Evolutionary conservation across 805 yeast genomes (phyloP).

Genomic region (Candida vartiovaarae): DNA sequence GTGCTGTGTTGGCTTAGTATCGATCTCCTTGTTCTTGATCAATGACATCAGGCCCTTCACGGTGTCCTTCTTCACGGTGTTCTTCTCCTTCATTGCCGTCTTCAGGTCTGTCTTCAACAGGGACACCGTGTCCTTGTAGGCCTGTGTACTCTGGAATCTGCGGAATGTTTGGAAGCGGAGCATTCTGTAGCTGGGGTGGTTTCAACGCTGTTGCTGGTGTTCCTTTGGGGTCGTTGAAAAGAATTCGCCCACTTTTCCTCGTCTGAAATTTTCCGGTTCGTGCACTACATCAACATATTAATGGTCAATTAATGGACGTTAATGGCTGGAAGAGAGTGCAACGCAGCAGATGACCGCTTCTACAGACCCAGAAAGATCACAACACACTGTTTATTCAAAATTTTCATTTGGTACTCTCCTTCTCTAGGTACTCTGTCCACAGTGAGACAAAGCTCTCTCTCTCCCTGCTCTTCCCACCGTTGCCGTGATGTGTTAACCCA

Average conservation of each 20-base stretch:
- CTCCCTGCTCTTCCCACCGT: slow-evolving; percentile 10
- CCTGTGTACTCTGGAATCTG: slow-evolving; percentile 27
- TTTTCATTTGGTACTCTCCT: slow-evolving; percentile 38
- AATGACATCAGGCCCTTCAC: slow-evolving; percentile 35
- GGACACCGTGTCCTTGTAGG: slow-evolving; percentile 28
- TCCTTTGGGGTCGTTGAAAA: background rate
- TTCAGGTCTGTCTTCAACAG: slow-evolving; percentile 37
- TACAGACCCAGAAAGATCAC: too few relatives aligned
- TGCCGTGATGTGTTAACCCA: slow-evolving; percentile 45
- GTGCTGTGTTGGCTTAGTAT: slow-evolving; percentile 26
- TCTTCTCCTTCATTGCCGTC: slow-evolving; percentile 40
- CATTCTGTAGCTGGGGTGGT: background rate
- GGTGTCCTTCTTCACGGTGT: slow-evolving; percentile 35
- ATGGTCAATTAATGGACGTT: too few relatives aligned
- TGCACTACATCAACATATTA: too few relatives aligned
- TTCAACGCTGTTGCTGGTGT: background rate
- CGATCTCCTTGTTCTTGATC: slow-evolving; percentile 39
- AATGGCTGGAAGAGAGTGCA: too few relatives aligned
- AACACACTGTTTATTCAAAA: too few relatives aligned
- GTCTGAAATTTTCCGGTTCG: too few relatives aligned
- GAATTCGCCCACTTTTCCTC: too few relatives aligned
- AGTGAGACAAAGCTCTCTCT: slow-evolving; percentile 55
- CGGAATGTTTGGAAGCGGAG: too few relatives aligned
- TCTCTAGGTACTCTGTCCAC: slow-evolving; percentile 77
- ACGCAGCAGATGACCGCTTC: too few relatives aligned